Percentiles rank a stretch among this genome's conserved stretches.
Evolutionary conservation across 495 filamentous ascomycete species (phyloP).

Genomic region (Tricharina praecox): DNA sequence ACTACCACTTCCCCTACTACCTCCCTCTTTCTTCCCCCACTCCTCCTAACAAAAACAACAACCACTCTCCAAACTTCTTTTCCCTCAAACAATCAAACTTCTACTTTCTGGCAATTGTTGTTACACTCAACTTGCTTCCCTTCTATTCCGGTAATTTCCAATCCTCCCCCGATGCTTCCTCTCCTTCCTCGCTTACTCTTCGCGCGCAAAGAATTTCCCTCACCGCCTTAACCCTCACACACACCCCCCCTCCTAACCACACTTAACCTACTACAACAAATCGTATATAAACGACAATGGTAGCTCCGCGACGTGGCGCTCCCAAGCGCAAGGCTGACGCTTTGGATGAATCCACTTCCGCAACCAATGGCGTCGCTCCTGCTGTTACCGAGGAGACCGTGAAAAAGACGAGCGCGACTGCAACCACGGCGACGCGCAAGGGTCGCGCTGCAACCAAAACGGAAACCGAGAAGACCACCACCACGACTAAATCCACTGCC

Average conservation of each 20-base stretch:
- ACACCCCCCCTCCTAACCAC: background rate
- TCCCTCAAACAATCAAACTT: background rate
- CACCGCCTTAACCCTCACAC: background rate
- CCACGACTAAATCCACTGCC: background rate
- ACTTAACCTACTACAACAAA: too few relatives aligned
- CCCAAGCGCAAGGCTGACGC: conserved; percentile 24
- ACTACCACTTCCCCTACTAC: background rate
- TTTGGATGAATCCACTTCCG: conserved; percentile 14
- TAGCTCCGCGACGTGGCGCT: too few relatives aligned
- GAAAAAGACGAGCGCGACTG: conserved; percentile 13
- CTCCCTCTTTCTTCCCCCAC: background rate
- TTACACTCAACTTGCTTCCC: background rate
- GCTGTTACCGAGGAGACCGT: conserved; percentile 15
- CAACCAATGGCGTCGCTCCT: conserved; percentile 14
- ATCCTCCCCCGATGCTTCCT: background rate
- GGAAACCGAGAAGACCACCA: conserved; percentile 7
- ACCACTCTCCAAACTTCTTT: background rate
- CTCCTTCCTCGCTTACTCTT: background rate
- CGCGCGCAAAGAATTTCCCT: conserved; percentile 6
- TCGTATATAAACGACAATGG: conserved; percentile 4
- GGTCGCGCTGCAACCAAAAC: conserved; percentile 8
- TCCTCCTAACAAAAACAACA: background rate
- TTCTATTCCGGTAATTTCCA: background rate
- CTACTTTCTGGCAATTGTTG: too few relatives aligned
- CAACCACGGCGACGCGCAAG: conserved; percentile 17